phyloP scores from a whole-genome alignment of 192 early-diverging fungal species.

The Cetraspora pellucida region DNA sequence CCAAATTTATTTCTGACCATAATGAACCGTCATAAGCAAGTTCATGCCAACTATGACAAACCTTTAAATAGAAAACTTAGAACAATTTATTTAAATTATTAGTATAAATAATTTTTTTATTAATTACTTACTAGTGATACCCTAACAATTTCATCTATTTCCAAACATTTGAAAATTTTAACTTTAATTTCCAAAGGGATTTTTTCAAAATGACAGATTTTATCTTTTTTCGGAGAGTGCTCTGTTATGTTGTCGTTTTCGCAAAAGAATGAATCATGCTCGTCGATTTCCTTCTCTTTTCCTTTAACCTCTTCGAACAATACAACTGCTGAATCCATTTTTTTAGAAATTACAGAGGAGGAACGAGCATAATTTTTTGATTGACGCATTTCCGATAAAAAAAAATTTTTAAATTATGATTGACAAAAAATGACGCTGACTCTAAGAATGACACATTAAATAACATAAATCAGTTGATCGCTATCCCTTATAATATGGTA shows the following conservation, averaged over 20 bases:
- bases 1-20: slow-evolving; percentile 41
- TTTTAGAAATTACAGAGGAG: background rate
- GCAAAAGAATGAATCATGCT: background rate
- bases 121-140: background rate
- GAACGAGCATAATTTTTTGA: background rate
- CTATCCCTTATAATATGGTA: no score
- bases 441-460: no score
- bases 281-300: background rate
- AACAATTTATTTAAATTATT: background rate
- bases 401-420: no score
- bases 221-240: background rate
- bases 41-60: slow-evolving; percentile 40
- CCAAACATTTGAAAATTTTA: slow-evolving; percentile 25
- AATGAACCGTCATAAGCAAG: slow-evolving; percentile 44
- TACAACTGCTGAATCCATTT: slow-evolving; percentile 9
- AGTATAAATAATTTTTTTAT: background rate
- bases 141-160: background rate
- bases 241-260: background rate
- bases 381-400: no score
- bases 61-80: slow-evolving; percentile 23
- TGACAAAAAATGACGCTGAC: no score
- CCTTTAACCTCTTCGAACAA: background rate
- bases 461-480: no score
- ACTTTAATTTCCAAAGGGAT: slow-evolving; percentile 14
- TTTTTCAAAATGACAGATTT: slow-evolving; percentile 10